Evolutionary conservation across 495 filamentous ascomycete genomes (phyloP).

Genomic region (Penicillium maclennaniae): DNA sequence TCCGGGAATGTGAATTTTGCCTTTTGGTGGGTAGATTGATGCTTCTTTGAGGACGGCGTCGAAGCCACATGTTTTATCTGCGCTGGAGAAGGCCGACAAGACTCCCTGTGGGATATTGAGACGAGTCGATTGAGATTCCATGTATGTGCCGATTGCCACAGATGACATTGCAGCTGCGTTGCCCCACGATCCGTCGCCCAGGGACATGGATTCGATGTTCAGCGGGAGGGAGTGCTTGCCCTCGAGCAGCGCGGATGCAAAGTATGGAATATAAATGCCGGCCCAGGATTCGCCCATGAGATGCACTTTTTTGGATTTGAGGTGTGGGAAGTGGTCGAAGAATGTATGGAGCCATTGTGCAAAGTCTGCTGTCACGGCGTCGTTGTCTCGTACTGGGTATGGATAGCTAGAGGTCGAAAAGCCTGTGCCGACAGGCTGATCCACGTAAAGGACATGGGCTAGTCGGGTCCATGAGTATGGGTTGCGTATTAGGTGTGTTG

Average conservation of each 20-base stretch:
- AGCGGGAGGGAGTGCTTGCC: constrained; percentile 25
- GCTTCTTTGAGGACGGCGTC: constrained; percentile 26
- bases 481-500: constrained; percentile 24
- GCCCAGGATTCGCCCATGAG: constrained; percentile 43
- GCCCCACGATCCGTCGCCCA: constrained; percentile 35
- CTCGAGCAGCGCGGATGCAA: constrained; percentile 32
- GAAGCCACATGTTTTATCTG: constrained; percentile 35
- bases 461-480: constrained; percentile 40
- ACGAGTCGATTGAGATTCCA: constrained; percentile 18
- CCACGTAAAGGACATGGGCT: constrained; percentile 40
- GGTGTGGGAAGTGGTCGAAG: constrained; percentile 29
- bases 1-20: constrained; percentile 32
- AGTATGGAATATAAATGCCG: constrained; percentile 41
- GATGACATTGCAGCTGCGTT: constrained; percentile 33
- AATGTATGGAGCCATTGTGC: constrained; percentile 35
- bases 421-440: constrained; percentile 42
- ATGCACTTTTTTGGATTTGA: constrained; percentile 34
- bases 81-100: constrained; percentile 24
- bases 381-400: constrained; percentile 27
- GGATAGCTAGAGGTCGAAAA: constrained; percentile 32
- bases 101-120: constrained; percentile 29
- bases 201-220: constrained; percentile 33
- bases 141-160: constrained; percentile 24
- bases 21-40: constrained; percentile 28
- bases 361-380: constrained; percentile 32